Conservation (phyloP, 164 flowering plant genomes). For the Brasenia schreberi region DNA sequence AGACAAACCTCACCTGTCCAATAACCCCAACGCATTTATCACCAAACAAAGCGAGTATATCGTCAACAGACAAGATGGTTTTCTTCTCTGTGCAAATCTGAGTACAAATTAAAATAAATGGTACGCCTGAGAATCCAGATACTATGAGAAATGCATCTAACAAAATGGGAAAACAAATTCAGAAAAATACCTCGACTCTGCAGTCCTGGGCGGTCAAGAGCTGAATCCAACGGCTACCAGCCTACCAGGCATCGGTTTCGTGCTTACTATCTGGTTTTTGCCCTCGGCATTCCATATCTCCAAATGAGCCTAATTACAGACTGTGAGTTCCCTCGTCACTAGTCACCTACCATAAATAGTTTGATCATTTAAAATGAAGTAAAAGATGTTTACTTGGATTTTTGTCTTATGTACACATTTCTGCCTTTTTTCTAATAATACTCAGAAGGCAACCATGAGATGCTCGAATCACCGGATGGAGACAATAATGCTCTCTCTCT, state of each 20-base stretch:
- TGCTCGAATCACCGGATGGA: too few species aligned
- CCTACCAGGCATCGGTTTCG: constrained; percentile 95
- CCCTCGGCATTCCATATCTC: constrained; percentile 91
- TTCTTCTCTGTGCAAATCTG: constrained; percentile 87
- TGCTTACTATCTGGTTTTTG: constrained; percentile 85
- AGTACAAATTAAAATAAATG: neutral
- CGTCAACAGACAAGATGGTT: constrained; percentile 89
- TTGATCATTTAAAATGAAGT: too few species aligned
- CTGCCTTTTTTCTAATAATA: too few species aligned
- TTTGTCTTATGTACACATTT: too few species aligned
- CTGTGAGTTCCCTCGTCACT: too few species aligned
- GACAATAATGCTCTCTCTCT: too few species aligned
- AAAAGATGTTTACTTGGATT: too few species aligned
- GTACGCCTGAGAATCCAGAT: neutral
- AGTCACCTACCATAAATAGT: too few species aligned
- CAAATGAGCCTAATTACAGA: neutral
- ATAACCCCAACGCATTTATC: constrained; percentile 90
- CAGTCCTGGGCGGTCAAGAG: constrained; percentile 74
- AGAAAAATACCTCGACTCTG: constrained; percentile 61
- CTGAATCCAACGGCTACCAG: constrained; percentile 90
- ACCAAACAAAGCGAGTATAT: constrained; percentile 75
- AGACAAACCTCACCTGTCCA: constrained; percentile 49
- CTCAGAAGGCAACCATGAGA: too few species aligned
- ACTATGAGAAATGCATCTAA: neutral
- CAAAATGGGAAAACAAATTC: neutral